phyloP scores from a whole-genome alignment of 148 eudicot species.

The Rhododendron griersonianum region DNA sequence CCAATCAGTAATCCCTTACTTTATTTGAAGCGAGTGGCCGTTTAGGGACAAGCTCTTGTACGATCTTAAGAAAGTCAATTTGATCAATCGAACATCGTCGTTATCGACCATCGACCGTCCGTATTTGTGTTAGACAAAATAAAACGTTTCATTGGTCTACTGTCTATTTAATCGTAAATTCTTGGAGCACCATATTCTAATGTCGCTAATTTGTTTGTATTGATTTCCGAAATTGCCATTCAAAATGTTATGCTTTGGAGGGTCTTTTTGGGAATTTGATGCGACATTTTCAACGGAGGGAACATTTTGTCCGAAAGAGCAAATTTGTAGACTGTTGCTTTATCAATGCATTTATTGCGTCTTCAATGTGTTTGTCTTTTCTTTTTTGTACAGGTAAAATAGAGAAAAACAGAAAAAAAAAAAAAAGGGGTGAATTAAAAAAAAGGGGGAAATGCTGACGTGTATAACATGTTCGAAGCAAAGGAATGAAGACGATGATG shows the following conservation, averaged over 20 bases:
- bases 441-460: conserved; percentile 52
- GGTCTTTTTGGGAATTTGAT: not conserved
- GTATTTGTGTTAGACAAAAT: not conserved
- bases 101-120: not conserved
- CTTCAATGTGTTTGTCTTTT: not conserved
- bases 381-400: conserved; percentile 4
- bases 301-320: not conserved
- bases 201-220: not conserved
- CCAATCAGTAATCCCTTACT: not conserved
- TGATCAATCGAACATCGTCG: not conserved
- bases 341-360: not conserved
- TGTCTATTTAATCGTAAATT: not conserved
- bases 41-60: not conserved
- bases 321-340: not conserved
- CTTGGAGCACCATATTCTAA: not conserved
- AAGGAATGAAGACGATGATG: conserved; percentile 34
- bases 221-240: not conserved
- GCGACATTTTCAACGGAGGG: not conserved
- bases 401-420: not conserved
- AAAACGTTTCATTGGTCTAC: too few species aligned
- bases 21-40: not conserved
- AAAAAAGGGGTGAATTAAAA: not conserved
- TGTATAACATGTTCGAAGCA: conserved; percentile 96
- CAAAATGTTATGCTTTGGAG: not conserved
- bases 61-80: not conserved